Evolutionary conservation across 345 rosid species (phyloP).

Genomic region (Erucastrum elatum): DNA sequence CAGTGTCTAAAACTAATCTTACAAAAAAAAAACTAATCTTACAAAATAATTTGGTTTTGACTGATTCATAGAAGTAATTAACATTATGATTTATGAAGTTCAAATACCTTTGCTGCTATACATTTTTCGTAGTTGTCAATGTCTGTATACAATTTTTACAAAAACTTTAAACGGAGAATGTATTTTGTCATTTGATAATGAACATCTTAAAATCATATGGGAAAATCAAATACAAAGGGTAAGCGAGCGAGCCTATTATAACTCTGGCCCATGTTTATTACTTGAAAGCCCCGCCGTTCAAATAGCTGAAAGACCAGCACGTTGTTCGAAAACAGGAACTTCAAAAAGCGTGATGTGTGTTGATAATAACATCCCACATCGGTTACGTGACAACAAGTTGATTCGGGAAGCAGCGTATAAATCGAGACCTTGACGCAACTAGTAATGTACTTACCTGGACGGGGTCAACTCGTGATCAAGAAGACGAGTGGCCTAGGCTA

Average conservation of each 20-base stretch:
- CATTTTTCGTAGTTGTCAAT: neutral
- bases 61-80: too few relatives aligned
- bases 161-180: too few relatives aligned
- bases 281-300: neutral
- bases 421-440: neutral
- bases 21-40: neutral
- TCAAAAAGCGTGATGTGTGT: neutral
- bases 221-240: neutral
- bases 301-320: neutral
- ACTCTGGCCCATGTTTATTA: neutral
- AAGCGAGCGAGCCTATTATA: neutral
- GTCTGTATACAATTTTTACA: neutral
- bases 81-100: neutral
- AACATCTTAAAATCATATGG: neutral
- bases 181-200: too few relatives aligned
- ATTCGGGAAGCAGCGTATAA: neutral
- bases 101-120: neutral
- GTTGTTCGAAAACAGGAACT: neutral
- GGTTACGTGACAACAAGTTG: neutral
- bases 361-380: neutral
- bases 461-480: constrained; percentile 2
- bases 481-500: constrained; percentile 9
- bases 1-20: neutral
- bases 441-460: neutral
- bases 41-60: neutral